A percentile compares a stretch with the other conserved stretches of the same genome.
Evolutionary conservation across 176 grass and related monocot genomes (phyloP).

Genomic region (Triticum dicoccoides): DNA sequence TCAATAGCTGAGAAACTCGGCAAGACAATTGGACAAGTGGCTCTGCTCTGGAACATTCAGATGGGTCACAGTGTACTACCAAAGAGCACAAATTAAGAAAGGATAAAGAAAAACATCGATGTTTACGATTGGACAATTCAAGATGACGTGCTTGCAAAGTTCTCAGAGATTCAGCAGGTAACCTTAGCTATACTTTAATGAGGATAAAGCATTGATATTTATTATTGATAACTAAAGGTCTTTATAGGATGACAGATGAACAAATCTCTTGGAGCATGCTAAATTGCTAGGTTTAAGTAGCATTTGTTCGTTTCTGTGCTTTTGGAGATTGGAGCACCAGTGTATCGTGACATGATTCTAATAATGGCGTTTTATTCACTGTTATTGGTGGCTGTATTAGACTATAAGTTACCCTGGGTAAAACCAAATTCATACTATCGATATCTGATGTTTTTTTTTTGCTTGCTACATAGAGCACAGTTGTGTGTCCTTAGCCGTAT

Average conservation of each 20-base stretch:
- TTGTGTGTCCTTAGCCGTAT: too few species aligned
- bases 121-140: slow-evolving; percentile 67
- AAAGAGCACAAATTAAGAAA: slow-evolving; percentile 57
- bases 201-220: not conserved
- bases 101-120: slow-evolving; percentile 66
- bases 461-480: too few species aligned
- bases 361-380: too few species aligned
- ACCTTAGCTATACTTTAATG: not conserved
- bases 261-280: not conserved
- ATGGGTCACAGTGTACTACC: slow-evolving; percentile 71
- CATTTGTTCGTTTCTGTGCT: not conserved
- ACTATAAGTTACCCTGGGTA: too few species aligned
- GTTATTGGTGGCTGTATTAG: too few species aligned
- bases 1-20: slow-evolving; percentile 55
- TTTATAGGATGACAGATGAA: not conserved
- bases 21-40: slow-evolving; percentile 63
- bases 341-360: not conserved
- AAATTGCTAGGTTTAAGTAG: not conserved
- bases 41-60: slow-evolving; percentile 62
- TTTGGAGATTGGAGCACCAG: not conserved
- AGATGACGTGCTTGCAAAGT: slow-evolving; percentile 45
- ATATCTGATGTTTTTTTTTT: too few species aligned
- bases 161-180: slow-evolving; percentile 66
- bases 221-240: not conserved
- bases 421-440: too few species aligned